A percentile compares a stretch with the other conserved stretches of the same genome.
Conservation (phyloP, 768 basidiomycete species). For the Lanmaoa pseudosensibilis region DNA sequence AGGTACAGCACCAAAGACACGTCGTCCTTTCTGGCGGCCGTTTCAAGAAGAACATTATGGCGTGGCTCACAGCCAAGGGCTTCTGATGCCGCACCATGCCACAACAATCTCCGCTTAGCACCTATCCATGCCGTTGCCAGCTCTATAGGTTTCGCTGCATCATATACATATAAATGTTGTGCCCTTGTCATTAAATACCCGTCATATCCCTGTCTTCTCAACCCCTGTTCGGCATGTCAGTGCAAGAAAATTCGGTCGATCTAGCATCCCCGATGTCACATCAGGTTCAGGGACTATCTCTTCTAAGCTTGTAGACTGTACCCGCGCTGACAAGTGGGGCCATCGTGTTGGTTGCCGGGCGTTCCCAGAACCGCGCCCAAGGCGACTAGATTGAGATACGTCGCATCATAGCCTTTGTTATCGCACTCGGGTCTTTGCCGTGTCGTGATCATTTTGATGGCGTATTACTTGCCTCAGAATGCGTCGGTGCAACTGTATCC, state of each 20-base stretch:
- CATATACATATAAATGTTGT: constrained; percentile 4
- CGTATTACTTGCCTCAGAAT: not conserved
- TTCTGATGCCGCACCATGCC: constrained; percentile 42
- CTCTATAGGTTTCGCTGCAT: constrained; percentile 11
- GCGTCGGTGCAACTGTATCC: not conserved
- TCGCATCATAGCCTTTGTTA: not conserved
- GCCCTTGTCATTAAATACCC: constrained; percentile 17
- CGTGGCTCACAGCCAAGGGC: constrained; percentile 64
- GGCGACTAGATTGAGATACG: constrained; percentile 2
- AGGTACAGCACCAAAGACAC: constrained; percentile 49
- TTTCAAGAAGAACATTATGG: constrained; percentile 59
- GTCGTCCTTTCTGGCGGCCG: constrained; percentile 60
- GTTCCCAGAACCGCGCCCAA: not conserved
- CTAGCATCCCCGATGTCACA: too few species aligned
- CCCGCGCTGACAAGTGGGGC: not conserved
- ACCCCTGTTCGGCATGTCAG: not conserved
- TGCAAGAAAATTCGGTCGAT: not conserved
- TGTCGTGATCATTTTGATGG: not conserved
- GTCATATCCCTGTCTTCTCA: constrained; percentile 1
- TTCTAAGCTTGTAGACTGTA: not conserved
- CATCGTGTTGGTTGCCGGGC: not conserved
- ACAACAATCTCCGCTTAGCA: constrained; percentile 11
- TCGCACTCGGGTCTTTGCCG: not conserved
- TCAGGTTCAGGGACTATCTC: not conserved
- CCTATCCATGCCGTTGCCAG: constrained; percentile 7